A percentile compares a stretch with the other conserved stretches of the same genome.
Conservation (phyloP, 371 early-diverging fungal species). For the Mucor irregularis region DNA sequence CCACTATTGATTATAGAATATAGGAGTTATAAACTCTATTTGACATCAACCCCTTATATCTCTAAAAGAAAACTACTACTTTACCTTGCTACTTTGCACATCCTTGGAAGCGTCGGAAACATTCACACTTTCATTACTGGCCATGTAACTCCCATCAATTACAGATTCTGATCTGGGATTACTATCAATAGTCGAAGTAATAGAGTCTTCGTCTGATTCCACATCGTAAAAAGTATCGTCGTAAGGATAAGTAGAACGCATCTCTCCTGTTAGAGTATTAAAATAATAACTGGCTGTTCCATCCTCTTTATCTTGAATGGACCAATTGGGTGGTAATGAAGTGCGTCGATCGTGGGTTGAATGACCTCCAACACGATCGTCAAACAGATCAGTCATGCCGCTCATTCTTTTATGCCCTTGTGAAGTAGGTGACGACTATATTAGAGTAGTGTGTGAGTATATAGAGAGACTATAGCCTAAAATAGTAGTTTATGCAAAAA, state of each 20-base stretch:
- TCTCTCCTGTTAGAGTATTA: slow-evolving; percentile 47
- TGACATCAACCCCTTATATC: no score
- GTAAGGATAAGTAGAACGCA: slow-evolving; percentile 46
- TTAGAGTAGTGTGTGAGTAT: no score
- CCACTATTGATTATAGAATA: slow-evolving; percentile 40
- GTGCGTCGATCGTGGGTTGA: background rate
- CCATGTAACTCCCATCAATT: background rate
- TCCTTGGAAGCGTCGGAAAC: no score
- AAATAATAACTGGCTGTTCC: slow-evolving; percentile 49
- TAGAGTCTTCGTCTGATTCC: slow-evolving; percentile 17
- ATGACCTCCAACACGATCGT: slow-evolving; percentile 13
- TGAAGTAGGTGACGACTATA: no score
- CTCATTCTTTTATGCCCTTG: background rate
- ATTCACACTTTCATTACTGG: background rate
- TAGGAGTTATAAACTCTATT: background rate
- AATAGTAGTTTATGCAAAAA: slow-evolving; percentile 8
- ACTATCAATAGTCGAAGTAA: slow-evolving; percentile 17
- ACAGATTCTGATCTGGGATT: slow-evolving; percentile 6
- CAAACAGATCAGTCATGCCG: slow-evolving; percentile 6
- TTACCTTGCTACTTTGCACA: background rate
- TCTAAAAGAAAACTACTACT: no score
- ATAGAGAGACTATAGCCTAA: no score
- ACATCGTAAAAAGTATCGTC: slow-evolving; percentile 16
- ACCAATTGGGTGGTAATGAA: slow-evolving; percentile 48
- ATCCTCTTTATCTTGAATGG: slow-evolving; percentile 43